Base-by-base conservation (phyloP, 495 filamentous ascomycete genomes). In the Xylaria intraflava region DNA sequence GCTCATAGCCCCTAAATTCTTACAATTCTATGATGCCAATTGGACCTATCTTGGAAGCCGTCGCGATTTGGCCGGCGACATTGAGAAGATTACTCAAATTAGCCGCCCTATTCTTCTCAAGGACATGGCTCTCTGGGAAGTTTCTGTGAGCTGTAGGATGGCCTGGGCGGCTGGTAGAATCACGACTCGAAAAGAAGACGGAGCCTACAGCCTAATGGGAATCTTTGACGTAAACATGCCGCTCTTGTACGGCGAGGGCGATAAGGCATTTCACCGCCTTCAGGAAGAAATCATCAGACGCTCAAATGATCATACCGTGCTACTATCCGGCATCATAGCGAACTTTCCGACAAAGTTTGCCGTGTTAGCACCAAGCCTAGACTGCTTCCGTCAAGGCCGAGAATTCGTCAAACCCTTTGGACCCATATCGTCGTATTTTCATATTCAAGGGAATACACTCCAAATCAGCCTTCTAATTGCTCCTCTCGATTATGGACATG, bases 201-300 rank as follows among this genome's bases (percentile, higher is more conserved):
- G 24, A 17, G 65, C 66, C 1, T 69, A 67, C 22, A 60, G 49
- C 35, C 44, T 69, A 14, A 30, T 66, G 27, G 66, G 66, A 27
- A 29, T 69, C 26, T 58, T 69, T 12, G 57, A 59, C 35, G 57
- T 66, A 11, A 57, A 60, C 31, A 65, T 67, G 62, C 61, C 64
- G 7, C 30, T 65, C 9, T 53, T 66, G 3, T 69, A 67, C 35
- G 65, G 65, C 0, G 62, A 67, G 49, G 57, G 60, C 1, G 12
- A 49, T 0, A 57, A 53, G 36, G 63, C 63, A n/a, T 67, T 66
- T 24, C 8, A 26, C 7, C 42, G 63, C 2, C 58, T 66, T 12
- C 63, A 68, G 24, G 51, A 62, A 47, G 64, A 64, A 31, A 57
- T 65, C 8, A 55, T 66, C 20, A 38, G 35, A 38, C 35, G 35